These are phyloP conservation scores for Tricladium varicosporioides DNA, from an alignment of 2,329 filamentous ascomycete species.

Conservation along the genomic window DNA sequence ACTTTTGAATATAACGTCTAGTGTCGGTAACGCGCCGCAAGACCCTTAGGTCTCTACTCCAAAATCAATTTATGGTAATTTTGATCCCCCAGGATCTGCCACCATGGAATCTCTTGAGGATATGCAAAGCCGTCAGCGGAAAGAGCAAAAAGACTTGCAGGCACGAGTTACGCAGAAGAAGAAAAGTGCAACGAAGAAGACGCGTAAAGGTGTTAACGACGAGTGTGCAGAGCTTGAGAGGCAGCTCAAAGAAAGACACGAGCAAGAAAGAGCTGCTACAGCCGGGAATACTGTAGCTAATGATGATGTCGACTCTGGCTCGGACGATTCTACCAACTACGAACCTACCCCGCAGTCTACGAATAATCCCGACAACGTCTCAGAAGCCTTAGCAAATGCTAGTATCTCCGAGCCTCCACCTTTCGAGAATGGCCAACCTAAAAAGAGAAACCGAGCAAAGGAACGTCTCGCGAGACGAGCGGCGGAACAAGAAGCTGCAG, in stretches of 20 bases:
- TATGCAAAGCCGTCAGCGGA: conserved; percentile 76
- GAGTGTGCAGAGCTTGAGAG: conserved; percentile 73
- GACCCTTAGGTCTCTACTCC: too few relatives aligned
- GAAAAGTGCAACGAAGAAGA: conserved; percentile 92
- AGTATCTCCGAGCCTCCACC: conserved; percentile 21
- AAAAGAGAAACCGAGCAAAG: conserved; percentile 88
- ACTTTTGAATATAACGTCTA: too few relatives aligned
- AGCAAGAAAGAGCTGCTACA: conserved; percentile 52
- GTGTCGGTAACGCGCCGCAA: too few relatives aligned
- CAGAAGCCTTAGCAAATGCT: conserved; percentile 21
- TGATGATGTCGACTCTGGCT: neutral
- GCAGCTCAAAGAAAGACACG: conserved; percentile 64
- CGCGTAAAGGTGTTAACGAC: conserved; percentile 68
- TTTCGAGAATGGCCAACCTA: conserved; percentile 26
- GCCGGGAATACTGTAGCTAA: conserved; percentile 27
- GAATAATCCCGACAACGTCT: conserved; percentile 19
- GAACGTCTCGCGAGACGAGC: conserved; percentile 86
- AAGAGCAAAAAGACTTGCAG: conserved; percentile 85
- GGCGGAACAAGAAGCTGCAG: conserved; percentile 74
- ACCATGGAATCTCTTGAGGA: conserved; percentile 65
- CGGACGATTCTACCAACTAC: neutral
- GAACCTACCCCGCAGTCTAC: conserved; percentile 1
- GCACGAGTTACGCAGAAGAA: conserved; percentile 89
- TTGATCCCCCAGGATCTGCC: neutral
- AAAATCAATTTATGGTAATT: too few relatives aligned